Evolutionary conservation across 2,329 filamentous ascomycete species (phyloP).

Genomic region (Huntiella omanensis): DNA sequence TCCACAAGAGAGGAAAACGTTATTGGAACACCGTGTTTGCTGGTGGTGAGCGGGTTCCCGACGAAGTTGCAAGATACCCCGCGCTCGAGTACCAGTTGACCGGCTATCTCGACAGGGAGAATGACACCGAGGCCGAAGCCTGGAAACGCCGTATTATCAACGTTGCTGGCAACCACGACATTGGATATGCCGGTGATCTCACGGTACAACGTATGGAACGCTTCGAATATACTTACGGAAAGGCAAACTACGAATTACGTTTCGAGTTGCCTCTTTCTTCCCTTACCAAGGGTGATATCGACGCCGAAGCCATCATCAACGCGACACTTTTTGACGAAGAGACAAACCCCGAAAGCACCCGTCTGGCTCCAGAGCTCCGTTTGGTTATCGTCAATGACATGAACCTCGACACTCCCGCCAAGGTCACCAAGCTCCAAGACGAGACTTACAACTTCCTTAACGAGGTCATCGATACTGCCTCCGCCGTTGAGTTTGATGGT

Average conservation of each 20-base stretch:
- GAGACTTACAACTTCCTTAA: conserved; percentile 65
- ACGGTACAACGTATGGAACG: conserved; percentile 54
- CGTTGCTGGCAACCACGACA: conserved; percentile 85
- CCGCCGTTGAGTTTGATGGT: conserved; percentile 39
- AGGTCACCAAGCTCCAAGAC: conserved; percentile 46
- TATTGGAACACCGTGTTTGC: conserved; percentile 70
- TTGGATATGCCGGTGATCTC: conserved; percentile 88
- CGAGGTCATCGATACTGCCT: conserved; percentile 41
- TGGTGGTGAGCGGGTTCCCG: conserved; percentile 44
- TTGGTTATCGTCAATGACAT: conserved; percentile 80
- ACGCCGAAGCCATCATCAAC: conserved; percentile 14
- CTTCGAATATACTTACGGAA: conserved; percentile 74
- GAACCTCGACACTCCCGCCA: conserved; percentile 74
- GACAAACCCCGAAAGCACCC: conserved; percentile 27
- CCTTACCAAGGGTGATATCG: conserved; percentile 13
- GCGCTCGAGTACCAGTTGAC: conserved; percentile 29
- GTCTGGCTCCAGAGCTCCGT: conserved; percentile 49
- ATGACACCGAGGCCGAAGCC: conserved; percentile 16
- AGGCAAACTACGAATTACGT: conserved; percentile 73
- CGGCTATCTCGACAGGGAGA: conserved; percentile 26
- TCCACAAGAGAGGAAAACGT: conserved; percentile 48
- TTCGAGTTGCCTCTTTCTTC: conserved; percentile 39
- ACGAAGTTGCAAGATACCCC: conserved; percentile 32
- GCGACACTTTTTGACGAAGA: conserved; percentile 24
- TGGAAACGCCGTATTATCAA: conserved; percentile 76